phyloP scores from a whole-genome alignment of 2,329 filamentous ascomycete genomes.

The Lachnellula cervina region DNA sequence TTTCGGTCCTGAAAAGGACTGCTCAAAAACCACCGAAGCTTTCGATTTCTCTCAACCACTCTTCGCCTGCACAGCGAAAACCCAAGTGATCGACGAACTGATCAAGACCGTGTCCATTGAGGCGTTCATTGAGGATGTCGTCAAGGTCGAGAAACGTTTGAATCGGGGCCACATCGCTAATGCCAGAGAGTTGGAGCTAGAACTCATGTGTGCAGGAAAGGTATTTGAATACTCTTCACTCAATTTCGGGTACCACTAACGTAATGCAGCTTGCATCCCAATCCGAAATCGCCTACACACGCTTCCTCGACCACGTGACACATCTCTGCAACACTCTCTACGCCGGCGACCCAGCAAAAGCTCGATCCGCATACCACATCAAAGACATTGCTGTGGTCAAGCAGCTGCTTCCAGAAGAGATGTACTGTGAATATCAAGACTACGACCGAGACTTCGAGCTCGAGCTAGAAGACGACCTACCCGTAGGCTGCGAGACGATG shows the following conservation, averaged over 20 bases:
- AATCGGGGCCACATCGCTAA: slow-evolving; percentile 15
- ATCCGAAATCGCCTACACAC: slow-evolving; percentile 14
- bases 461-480: slow-evolving; percentile 7
- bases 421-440: slow-evolving; percentile 8
- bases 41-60: slow-evolving; percentile 12
- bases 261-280: slow-evolving; percentile 16
- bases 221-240: neutral
- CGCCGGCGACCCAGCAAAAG: neutral
- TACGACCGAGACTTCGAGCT: slow-evolving; percentile 1
- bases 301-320: slow-evolving; percentile 17
- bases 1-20: slow-evolving; percentile 4
- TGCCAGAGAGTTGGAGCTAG: slow-evolving; percentile 19
- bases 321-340: slow-evolving; percentile 19
- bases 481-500: neutral
- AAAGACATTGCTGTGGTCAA: slow-evolving; percentile 19
- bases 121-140: slow-evolving; percentile 20
- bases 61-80: slow-evolving; percentile 16
- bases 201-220: slow-evolving; percentile 24
- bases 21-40: neutral
- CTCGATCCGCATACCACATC: slow-evolving; percentile 16
- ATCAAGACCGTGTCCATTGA: slow-evolving; percentile 17
- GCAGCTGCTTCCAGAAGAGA: slow-evolving; percentile 19
- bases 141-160: slow-evolving; percentile 15
- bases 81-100: slow-evolving; percentile 20
- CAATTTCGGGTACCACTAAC: neutral